These are phyloP conservation scores for Diplocarpon rosae DNA, from an alignment of 2,329 filamentous ascomycete species.

Conservation along the genomic window DNA sequence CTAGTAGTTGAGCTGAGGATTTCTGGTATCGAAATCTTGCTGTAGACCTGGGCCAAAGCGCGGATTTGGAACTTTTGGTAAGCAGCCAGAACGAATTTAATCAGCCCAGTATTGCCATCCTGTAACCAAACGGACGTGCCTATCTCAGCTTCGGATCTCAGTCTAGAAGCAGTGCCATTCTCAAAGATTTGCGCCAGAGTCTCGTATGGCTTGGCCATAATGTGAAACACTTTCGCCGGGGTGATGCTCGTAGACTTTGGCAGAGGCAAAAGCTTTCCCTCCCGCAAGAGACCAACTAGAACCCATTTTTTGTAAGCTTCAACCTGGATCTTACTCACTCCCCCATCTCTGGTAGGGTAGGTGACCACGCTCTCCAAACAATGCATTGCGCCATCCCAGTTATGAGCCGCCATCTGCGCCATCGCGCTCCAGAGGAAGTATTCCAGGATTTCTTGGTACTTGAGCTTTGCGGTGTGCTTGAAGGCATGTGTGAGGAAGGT, in stretches of 20 bases:
- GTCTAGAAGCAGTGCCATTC: constrained; percentile 41
- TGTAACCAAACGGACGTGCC: constrained; percentile 50
- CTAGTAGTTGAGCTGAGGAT: constrained; percentile 40
- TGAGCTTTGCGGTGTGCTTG: constrained; percentile 45
- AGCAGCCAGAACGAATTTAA: constrained; percentile 56
- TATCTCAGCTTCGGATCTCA: constrained; percentile 53
- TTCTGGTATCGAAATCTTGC: constrained; percentile 43
- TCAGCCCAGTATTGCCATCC: constrained; percentile 64
- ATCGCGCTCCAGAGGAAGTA: constrained; percentile 58
- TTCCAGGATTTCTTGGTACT: constrained; percentile 44
- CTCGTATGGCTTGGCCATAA: constrained; percentile 58
- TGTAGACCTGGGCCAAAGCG: constrained; percentile 62
- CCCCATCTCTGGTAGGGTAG: constrained; percentile 50
- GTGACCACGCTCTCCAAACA: constrained; percentile 56
- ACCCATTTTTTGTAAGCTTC: constrained; percentile 92
- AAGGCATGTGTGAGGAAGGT: constrained; percentile 49
- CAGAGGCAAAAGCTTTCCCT: constrained; percentile 45
- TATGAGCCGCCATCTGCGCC: constrained; percentile 47
- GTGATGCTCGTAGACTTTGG: constrained; percentile 44
- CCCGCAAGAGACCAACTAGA: constrained; percentile 59
- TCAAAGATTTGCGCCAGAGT: constrained; percentile 60
- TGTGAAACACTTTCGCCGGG: constrained; percentile 45
- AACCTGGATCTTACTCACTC: constrained; percentile 66
- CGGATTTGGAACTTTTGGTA: constrained; percentile 69
- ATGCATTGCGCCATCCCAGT: constrained; percentile 51